These are phyloP conservation scores for Passalora sequoiae DNA, from an alignment of 2,329 filamentous ascomycete species.

Conservation along the genomic window DNA sequence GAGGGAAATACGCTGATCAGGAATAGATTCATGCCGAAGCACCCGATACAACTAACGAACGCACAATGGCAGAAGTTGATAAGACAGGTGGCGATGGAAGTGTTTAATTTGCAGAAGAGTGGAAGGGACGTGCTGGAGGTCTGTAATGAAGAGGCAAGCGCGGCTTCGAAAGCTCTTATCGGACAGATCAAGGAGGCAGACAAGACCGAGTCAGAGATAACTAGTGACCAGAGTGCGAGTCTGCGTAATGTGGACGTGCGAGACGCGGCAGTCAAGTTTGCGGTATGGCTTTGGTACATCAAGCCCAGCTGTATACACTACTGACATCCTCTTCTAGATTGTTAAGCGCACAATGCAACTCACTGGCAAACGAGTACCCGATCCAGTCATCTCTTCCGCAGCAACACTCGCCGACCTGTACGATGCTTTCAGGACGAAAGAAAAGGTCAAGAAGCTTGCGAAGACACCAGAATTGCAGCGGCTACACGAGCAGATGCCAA, in stretches of 20 bases:
- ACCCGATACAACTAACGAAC: conserved; percentile 34
- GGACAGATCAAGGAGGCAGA: not conserved
- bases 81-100: conserved; percentile 54
- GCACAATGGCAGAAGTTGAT: conserved; percentile 41
- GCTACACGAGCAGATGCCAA: conserved; percentile 53
- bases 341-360: conserved; percentile 75
- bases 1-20: conserved; percentile 2
- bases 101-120: conserved; percentile 46
- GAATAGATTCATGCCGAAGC: conserved; percentile 36
- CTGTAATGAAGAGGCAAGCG: conserved; percentile 47
- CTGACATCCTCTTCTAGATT: conserved; percentile 52
- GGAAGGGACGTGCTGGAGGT: conserved; percentile 34
- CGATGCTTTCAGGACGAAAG: conserved; percentile 32
- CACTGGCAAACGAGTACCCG: conserved; percentile 70
- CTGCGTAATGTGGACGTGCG: conserved; percentile 37
- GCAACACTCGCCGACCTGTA: conserved; percentile 38
- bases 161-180: not conserved
- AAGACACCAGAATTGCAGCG: conserved; percentile 51
- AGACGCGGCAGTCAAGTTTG: conserved; percentile 63
- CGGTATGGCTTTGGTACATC: conserved; percentile 50
- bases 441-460: conserved; percentile 53
- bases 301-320: conserved; percentile 7
- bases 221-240: not conserved
- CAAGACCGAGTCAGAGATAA: not conserved
- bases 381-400: conserved; percentile 54